These are phyloP conservation scores for Elsinoe fawcettii DNA, from an alignment of 2,329 filamentous ascomycete genomes.

Conservation along the genomic window DNA sequence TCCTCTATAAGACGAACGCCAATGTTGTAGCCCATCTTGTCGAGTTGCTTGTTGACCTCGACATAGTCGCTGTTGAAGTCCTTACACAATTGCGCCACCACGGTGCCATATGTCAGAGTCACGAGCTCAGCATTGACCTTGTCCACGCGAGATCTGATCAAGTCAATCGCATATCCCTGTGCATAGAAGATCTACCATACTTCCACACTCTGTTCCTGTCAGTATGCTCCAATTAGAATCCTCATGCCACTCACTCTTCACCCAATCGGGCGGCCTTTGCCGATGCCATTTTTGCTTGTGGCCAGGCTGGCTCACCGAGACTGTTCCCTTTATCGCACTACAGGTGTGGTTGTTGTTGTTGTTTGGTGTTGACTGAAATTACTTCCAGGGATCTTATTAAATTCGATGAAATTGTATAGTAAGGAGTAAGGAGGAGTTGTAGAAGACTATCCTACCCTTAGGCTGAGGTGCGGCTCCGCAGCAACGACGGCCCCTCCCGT, in stretches of 20 bases:
- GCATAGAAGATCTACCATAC: slow-evolving; percentile 46
- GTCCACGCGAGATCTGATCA: slow-evolving; percentile 74
- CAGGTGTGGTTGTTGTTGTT: too few species aligned
- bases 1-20: slow-evolving; percentile 93
- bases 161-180: slow-evolving; percentile 22
- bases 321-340: too few species aligned
- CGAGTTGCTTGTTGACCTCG: slow-evolving; percentile 94
- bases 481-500: background rate
- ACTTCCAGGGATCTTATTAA: too few species aligned
- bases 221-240: slow-evolving; percentile 23
- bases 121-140: slow-evolving; percentile 98
- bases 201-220: slow-evolving; percentile 69
- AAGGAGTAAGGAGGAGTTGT: background rate
- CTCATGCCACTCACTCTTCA: slow-evolving; percentile 56
- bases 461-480: background rate
- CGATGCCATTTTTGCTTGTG: slow-evolving; percentile 23
- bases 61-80: slow-evolving; percentile 91
- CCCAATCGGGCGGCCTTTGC: slow-evolving; percentile 61
- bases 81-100: slow-evolving; percentile 91
- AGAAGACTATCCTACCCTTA: background rate
- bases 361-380: too few species aligned
- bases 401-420: background rate
- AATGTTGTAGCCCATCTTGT: slow-evolving; percentile 99
- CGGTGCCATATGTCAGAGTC: slow-evolving; percentile 93
- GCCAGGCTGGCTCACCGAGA: too few species aligned